Evolutionary conservation across 352 stramenopile genomes (phyloP), one percentile per base, ranked within the genome.

Genomic region (Pythium coloratum): DNA sequence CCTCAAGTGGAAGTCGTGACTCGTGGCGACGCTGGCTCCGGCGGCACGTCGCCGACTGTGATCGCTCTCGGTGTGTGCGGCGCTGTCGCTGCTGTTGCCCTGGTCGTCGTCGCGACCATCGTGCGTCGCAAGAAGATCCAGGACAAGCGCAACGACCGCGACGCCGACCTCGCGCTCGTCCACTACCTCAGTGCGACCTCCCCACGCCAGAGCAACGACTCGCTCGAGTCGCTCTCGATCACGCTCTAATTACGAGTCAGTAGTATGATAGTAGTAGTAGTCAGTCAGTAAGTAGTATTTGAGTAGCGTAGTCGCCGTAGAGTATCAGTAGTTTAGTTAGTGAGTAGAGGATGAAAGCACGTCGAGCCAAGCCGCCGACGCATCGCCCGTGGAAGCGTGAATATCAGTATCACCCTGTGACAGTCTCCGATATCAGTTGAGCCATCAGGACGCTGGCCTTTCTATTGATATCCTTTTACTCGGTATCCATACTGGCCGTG

Each of bases 91-190:
- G 28, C 38, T 56, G 71, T 78, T 36, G 72, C 57, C 47, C 68
- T 69, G 20, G 50, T 70, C 32, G 69, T 63, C 30, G 62, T 77
- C 65, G 54, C 67, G 5, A 62, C 55, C 18, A 61, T 71, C 57
- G 69, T 54, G 44, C 55, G 74, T 62, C 72, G 77, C 50, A 71
- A 74, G 72, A 69, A 71, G 36, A 66, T 75, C 68, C 70, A 72
- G 51, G 60, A 76, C 47, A 68, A 68, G 54, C 44, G 46, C 5
- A 55, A 46, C 38, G 59, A 69, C 30, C 42, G 42, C 13, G 42
- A 28, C 42, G 42, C 14, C 20, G 59, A 67, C 33, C 16, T 26
- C 18, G 34, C 1, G 8, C 42, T 60, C 28, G 42, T 50, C 14
- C 42, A 16, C 42, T 50, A 50, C 42, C 26, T 13, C 42, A 50